A percentile compares a stretch with the other conserved stretches of the same genome.
Conservation (phyloP, 148 eudicot genomes). For the Dysphania ambrosioides region DNA sequence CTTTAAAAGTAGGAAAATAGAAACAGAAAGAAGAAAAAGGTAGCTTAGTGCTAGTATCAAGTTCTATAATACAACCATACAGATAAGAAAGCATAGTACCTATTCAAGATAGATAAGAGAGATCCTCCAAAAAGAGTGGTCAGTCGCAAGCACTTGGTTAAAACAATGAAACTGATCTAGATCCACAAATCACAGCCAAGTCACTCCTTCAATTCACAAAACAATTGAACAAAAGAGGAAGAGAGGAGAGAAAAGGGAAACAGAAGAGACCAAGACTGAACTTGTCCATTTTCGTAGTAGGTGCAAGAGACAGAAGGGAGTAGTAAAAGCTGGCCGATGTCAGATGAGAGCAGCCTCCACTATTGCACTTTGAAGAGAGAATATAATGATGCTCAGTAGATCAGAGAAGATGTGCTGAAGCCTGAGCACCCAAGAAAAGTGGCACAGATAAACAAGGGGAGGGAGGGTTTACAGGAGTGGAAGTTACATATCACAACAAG, state of each 20-base stretch:
- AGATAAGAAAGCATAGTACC: no score
- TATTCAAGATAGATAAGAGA: no score
- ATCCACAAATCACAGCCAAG: background rate
- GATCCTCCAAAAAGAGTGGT: no score
- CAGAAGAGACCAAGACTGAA: background rate
- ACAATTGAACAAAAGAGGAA: background rate
- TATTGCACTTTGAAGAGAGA: no score
- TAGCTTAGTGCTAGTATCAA: background rate
- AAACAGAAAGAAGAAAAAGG: no score
- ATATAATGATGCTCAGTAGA: background rate
- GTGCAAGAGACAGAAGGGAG: background rate
- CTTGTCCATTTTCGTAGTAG: background rate
- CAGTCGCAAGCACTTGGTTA: no score
- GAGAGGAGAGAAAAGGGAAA: background rate
- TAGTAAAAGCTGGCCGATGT: background rate
- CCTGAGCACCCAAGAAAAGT: background rate
- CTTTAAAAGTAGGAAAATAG: background rate
- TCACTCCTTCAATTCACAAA: background rate
- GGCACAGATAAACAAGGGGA: background rate
- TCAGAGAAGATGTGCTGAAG: no score
- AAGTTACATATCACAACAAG: no score
- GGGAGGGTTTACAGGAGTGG: background rate
- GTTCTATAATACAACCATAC: background rate
- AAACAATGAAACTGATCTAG: background rate
- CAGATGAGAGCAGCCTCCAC: background rate